Evolutionary conservation across 164 flowering plant genomes (phyloP).

Genomic region (Magnolia officinalis): DNA sequence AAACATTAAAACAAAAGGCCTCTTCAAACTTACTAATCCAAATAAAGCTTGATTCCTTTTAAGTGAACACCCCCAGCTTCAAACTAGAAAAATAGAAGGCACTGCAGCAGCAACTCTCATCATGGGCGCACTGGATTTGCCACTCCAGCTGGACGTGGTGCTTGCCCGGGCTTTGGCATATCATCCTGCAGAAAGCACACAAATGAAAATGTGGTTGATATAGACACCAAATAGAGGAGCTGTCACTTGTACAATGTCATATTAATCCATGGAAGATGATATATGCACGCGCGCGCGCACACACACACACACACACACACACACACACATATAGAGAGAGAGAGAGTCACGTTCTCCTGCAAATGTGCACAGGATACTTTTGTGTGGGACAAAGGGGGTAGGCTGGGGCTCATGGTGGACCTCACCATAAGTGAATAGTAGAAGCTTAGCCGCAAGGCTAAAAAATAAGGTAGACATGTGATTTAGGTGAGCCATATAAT

Average conservation of each 20-base stretch:
- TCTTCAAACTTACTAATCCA: background rate
- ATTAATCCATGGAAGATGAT: background rate
- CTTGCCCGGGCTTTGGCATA: constrained; percentile 28
- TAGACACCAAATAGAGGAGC: background rate
- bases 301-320: no score
- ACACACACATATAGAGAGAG: no score
- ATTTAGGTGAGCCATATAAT: no score
- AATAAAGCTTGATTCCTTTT: background rate
- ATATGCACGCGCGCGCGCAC: background rate
- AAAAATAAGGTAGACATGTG: no score
- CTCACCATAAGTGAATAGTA: no score
- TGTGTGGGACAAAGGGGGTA: no score
- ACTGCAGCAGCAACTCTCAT: background rate
- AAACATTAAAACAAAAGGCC: background rate
- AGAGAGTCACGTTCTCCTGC: no score
- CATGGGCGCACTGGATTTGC: constrained; percentile 18
- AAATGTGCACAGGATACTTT: no score
- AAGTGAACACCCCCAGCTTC: no score
- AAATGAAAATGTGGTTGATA: background rate
- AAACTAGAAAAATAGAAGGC: background rate
- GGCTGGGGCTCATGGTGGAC: no score
- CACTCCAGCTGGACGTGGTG: constrained; percentile 32
- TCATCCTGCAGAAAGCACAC: constrained; percentile 24
- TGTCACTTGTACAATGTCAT: background rate
- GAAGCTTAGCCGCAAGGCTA: no score